A percentile compares a stretch with the other conserved stretches of the same genome.
phyloP scores from a whole-genome alignment of 2,329 filamentous ascomycete genomes.

The Epichloe amarillans region DNA sequence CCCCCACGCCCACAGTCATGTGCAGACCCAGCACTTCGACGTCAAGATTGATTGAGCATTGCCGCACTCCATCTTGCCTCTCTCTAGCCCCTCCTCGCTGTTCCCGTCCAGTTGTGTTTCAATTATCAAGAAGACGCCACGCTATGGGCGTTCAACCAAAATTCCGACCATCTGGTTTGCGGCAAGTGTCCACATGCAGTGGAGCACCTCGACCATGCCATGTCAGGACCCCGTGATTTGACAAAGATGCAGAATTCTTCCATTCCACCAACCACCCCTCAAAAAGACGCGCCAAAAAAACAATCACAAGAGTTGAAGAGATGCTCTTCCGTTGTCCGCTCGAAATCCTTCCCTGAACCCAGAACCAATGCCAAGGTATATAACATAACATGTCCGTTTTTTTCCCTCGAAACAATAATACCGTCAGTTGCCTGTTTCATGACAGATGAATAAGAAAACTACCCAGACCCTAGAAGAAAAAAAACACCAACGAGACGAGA shows the following conservation, averaged over 20 bases:
- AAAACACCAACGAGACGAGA: constrained; percentile 4
- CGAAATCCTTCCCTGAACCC: constrained; percentile 5
- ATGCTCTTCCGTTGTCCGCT: constrained; percentile 7
- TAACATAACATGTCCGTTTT: constrained; percentile 10
- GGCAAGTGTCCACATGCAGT: constrained; percentile 3
- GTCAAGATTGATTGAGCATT: not conserved
- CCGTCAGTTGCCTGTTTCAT: constrained; percentile 5
- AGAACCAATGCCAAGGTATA: constrained; percentile 11
- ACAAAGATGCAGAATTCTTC: constrained; percentile 7
- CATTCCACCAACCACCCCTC: not conserved
- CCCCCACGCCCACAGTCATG: not conserved
- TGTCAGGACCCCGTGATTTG: constrained; percentile 9
- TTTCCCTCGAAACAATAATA: constrained; percentile 10
- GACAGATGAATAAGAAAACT: constrained; percentile 4
- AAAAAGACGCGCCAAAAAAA: constrained; percentile 6
- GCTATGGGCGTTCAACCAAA: constrained; percentile 1
- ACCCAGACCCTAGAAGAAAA: constrained; percentile 5
- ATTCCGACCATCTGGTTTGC: not conserved
- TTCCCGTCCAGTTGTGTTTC: not conserved
- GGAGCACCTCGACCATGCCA: constrained; percentile 7
- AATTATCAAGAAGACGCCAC: constrained; percentile 4
- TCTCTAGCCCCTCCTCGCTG: not conserved
- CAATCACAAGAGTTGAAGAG: constrained; percentile 8
- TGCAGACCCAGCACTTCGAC: not conserved
- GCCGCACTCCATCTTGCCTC: not conserved